Conservation (phyloP, 345 rosid species). For the Pistacia integerrima region DNA sequence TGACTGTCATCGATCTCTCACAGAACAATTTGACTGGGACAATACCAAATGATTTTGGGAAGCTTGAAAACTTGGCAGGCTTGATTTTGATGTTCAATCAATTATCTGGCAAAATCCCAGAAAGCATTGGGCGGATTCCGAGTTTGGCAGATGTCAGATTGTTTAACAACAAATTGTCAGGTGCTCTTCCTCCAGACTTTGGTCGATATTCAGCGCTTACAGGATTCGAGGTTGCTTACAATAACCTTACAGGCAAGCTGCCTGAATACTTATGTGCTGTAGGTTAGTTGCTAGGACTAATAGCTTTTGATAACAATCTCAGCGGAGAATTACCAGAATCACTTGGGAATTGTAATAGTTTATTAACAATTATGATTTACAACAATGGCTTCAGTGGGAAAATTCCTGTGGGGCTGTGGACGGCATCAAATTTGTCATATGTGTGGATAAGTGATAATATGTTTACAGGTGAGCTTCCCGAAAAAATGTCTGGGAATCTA, state of each 20-base stretch:
- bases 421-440: slow-evolving; percentile 15
- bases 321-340: slow-evolving; percentile 49
- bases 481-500: slow-evolving; percentile 35
- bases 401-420: slow-evolving; percentile 59
- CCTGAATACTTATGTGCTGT: too few species aligned
- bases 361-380: not conserved
- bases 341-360: slow-evolving; percentile 50
- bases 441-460: slow-evolving; percentile 35
- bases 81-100: slow-evolving; percentile 42
- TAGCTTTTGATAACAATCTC: too few species aligned
- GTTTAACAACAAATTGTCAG: slow-evolving; percentile 50
- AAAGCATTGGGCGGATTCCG: slow-evolving; percentile 42
- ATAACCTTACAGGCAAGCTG: too few species aligned
- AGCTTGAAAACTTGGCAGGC: slow-evolving; percentile 31
- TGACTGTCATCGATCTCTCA: slow-evolving; percentile 48
- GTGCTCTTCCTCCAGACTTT: too few species aligned
- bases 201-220: too few species aligned
- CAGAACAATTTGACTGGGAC: slow-evolving; percentile 41
- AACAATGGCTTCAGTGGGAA: slow-evolving; percentile 45
- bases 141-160: slow-evolving; percentile 34
- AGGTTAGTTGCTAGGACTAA: too few species aligned
- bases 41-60: slow-evolving; percentile 27
- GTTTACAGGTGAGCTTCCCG: slow-evolving; percentile 57
- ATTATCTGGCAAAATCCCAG: slow-evolving; percentile 56
- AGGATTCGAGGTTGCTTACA: too few species aligned